Base-by-base conservation (phyloP, 2,329 filamentous ascomycete genomes). In the Aspergillus glaucus region DNA sequence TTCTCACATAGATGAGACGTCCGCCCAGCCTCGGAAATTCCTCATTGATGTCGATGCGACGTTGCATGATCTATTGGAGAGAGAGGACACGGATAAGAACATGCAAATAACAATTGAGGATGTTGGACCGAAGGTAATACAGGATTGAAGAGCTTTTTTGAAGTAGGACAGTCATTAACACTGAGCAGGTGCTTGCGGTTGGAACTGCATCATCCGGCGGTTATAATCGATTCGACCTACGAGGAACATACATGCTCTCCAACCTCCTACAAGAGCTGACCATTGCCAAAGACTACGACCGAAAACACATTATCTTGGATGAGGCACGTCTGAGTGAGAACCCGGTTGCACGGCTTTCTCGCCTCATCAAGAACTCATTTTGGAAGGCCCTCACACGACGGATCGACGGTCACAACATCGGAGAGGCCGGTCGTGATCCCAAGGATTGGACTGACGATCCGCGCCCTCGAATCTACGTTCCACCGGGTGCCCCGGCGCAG, bases 101-200 rank as follows among this genome's bases (percentile, higher is more conserved):
- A 88, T 89, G 78, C 91, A 97, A 69, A 98, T 98, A 67, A 98
- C 93, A 26, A 95, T 97, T 60, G 93, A 97, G 64, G 93, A 98
- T 71, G 80, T 82, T 55, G 93, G 93, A 0, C 92, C 93, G 44
- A 98, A 97, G 79, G 87, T 86, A 63, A 41, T 55, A 12, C 24
- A 10, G 15, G 3, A 40, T 21, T 40, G 7, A 21, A 37, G 15
- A 15, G 30, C 3, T n/a, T 17, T 21, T 30, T 36, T 24, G 24
- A 9, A 28, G 21, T 15, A 12, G 12, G 10, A 28, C 14, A 24
- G 10, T 34, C 51, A 53, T 62, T 71, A 52, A 73, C 55, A 44
- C 32, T 42, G n/a, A 39, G n/a, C 57, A 88, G 86, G 85, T 89
- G 42, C 79, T 96, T 47, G 85, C 87, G 34, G 75, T 97, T 34